Base-by-base conservation (phyloP, 805 yeast genomes). In the Candida nitratophila region DNA sequence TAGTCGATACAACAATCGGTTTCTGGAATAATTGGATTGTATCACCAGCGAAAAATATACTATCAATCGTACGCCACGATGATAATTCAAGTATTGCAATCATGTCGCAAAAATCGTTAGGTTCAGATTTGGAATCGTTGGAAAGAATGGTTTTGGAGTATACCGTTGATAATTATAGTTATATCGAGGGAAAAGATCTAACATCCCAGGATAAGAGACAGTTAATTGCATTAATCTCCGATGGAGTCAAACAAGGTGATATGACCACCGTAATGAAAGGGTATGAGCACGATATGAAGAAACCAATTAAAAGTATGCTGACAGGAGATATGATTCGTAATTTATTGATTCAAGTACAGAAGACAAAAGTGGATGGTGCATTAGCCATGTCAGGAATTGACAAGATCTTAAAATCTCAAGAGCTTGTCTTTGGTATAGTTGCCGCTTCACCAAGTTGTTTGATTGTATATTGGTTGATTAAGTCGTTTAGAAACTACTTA, bases 341-440 rank as follows among this genome's bases (percentile, higher is more conserved):
- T 15, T 61, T 93, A 39, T 66, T 93, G 55, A 90, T 91, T 49
- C 98, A 93, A 62, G 70, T 93, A n/a, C 99, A 91, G 61, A 91
- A 93, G 64, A 83, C 96, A 12, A 91, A 91, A 63, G 97, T 93
- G 7, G 99, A 91, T 60, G 96, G 96, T 9, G 89, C 86, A 32
- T 68, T 89, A 5, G 98, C 96, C 0, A 76, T 91, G 48, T 78
- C 76, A 52, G 98, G 98, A 9, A 90, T 93, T 49, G 98, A 93
- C 63, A 83, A 86, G 58, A 68, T 91, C 51, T 72, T 93, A 38
- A 84, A 88, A 61, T 83, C 93, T 41, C 99, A 91, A 65, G 96
- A 93, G 60, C 74, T 91, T 44, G 93, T 93, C n/a, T 87, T 91
- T 66, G 96, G 96, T 1, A 68, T 87, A 20, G 85, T 93, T 22